These are phyloP conservation scores for Hyaloscypha variabilis DNA, from an alignment of 495 filamentous ascomycete species.

Conservation along the genomic window DNA sequence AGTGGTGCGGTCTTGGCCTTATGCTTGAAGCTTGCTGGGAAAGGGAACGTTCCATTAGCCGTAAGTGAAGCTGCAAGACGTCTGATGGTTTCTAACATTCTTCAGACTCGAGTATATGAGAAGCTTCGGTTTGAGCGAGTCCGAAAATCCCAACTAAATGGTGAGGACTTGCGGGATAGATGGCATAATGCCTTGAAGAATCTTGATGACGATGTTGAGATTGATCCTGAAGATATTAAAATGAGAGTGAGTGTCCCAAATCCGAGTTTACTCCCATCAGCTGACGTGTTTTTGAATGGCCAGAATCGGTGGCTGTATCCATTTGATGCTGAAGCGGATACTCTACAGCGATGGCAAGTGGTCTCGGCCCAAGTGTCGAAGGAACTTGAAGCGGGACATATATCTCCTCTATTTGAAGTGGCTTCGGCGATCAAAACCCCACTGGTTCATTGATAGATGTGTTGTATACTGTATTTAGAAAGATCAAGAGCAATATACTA, in stretches of 20 bases:
- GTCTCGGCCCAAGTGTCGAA: slow-evolving; percentile 39
- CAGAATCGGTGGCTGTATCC: slow-evolving; percentile 51
- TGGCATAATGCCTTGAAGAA: slow-evolving; percentile 54
- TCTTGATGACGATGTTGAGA: slow-evolving; percentile 47
- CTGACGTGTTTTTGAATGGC: not conserved
- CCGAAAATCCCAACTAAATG: slow-evolving; percentile 50
- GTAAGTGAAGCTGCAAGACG: slow-evolving; percentile 25
- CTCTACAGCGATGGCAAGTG: slow-evolving; percentile 44
- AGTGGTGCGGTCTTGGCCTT: slow-evolving; percentile 49
- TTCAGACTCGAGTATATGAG: slow-evolving; percentile 51
- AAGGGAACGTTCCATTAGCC: slow-evolving; percentile 46
- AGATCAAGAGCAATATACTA: not conserved
- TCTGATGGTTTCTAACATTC: slow-evolving; percentile 1
- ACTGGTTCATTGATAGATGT: not conserved
- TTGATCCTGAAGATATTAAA: slow-evolving; percentile 55
- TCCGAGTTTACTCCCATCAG: not conserved
- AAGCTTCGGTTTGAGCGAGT: slow-evolving; percentile 51
- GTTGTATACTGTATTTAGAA: not conserved
- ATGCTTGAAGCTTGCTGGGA: slow-evolving; percentile 46
- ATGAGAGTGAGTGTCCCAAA: slow-evolving; percentile 35
- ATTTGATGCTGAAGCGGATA: slow-evolving; percentile 53
- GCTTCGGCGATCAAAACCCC: not conserved
- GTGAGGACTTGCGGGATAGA: slow-evolving; percentile 53
- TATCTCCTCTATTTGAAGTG: slow-evolving; percentile 39
- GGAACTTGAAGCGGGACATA: slow-evolving; percentile 43